Base-by-base conservation (phyloP, 495 filamentous ascomycete species). In the Penicillium bovifimosum region DNA sequence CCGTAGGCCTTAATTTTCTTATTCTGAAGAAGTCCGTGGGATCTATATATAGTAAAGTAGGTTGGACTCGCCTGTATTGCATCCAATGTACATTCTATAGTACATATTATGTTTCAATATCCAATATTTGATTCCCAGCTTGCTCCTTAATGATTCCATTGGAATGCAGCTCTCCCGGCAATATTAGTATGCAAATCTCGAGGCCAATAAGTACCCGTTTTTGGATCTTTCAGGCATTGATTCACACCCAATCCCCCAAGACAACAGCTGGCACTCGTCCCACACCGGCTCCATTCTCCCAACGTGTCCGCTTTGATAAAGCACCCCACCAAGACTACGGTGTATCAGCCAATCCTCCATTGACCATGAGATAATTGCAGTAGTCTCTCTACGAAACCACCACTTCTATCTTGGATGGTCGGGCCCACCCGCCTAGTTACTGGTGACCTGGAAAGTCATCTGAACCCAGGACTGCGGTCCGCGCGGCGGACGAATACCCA, bases 391-490 rank as follows among this genome's bases (percentile, higher is more conserved):
- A 29, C 29, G 13, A 28, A 31, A 17, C 26, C 4, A 42, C 17
- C 16, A 39, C 18, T 17, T 26, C 24, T 43, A 26, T 43, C 13
- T 28, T n/a, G 26, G 26, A 43, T n/a, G n/a, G n/a, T 17, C n/a
- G 26, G 41, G 27, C 14, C 32, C 13, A 24, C 20, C 20, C 20
- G 20, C 4, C 20, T 24, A 24, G 24, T 42, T 39, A 33, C 11
- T 20, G 16, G 27, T 24, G 33, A 35, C 11, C 11, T 18, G 2
- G 8, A 14, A 14, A 43, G 51, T 61, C 58, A 61, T 58, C 39
- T 48, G 51, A 40, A 40, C 47, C 58, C 54, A 16, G 40, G 29
- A 28, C 51, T 44, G 58, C 51, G 58, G 54, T 61, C 47, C 47
- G 40, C 48, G 48, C 50, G 49, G 49, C 50, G 38, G 18, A 50